A percentile compares a stretch with the other conserved stretches of the same genome.
These are phyloP conservation scores for Penicilliopsis zonata DNA, from an alignment of 495 filamentous ascomycete genomes.

Conservation along the genomic window DNA sequence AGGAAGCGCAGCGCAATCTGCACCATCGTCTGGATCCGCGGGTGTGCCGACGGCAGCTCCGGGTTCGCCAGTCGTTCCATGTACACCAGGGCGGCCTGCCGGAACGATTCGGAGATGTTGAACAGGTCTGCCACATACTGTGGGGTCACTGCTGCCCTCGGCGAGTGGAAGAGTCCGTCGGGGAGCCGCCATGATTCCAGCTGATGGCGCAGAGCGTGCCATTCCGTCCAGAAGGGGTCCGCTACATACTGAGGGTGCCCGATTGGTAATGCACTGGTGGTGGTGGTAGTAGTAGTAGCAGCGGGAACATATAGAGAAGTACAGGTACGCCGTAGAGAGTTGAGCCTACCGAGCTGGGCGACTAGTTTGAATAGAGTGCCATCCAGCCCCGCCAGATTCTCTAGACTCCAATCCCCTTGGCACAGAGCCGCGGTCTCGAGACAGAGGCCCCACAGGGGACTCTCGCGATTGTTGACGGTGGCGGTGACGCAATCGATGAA, in stretches of 20 bases:
- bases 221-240: slow-evolving; percentile 65
- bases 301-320: too few relatives aligned
- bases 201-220: slow-evolving; percentile 62
- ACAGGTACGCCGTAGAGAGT: slow-evolving; percentile 53
- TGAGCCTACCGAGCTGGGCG: slow-evolving; percentile 68
- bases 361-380: slow-evolving; percentile 67
- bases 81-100: slow-evolving; percentile 80
- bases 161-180: slow-evolving; percentile 22
- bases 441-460: slow-evolving; percentile 64
- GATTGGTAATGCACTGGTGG: slow-evolving; percentile 27
- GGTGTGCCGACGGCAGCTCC: slow-evolving; percentile 56
- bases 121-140: slow-evolving; percentile 40
- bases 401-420: slow-evolving; percentile 63
- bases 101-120: slow-evolving; percentile 76
- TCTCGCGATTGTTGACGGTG: slow-evolving; percentile 82
- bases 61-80: slow-evolving; percentile 80
- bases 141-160: slow-evolving; percentile 19
- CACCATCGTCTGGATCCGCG: slow-evolving; percentile 75
- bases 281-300: slow-evolving; percentile 16
- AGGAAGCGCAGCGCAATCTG: slow-evolving; percentile 72
- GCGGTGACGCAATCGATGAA: slow-evolving; percentile 94
- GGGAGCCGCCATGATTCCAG: slow-evolving; percentile 74
- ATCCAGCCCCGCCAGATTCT: slow-evolving; percentile 85
- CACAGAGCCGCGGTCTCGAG: slow-evolving; percentile 54
- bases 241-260: slow-evolving; percentile 21